Base-by-base conservation (phyloP, 2,329 filamentous ascomycete genomes). In the Geosmithia putterillii region DNA sequence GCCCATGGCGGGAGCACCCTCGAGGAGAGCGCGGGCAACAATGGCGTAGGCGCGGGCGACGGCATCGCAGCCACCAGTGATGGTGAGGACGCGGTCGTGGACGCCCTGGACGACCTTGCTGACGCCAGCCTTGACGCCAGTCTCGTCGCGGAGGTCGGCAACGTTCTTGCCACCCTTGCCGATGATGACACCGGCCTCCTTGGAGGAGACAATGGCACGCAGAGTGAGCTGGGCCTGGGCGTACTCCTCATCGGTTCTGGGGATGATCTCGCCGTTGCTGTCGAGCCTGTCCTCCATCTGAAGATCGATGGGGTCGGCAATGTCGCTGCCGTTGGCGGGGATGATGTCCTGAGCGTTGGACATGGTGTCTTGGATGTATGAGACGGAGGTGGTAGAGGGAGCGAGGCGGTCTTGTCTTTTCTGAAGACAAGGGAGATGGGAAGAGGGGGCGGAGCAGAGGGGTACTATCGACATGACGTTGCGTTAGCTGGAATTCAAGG, bases 111-210 rank as follows among this genome's bases (percentile, higher is more conserved):
- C 92, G 43, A 96, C 92, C 72, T 98, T 98, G 77, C 89, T 95
- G 51, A 98, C 92, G 51, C 92, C 92, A 48, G 92, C 92, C 68
- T 94, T 95, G 56, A 98, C 92, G 47, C 90, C 92, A 52, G 92
- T 98, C 69, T 96, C 90, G 57, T 98, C 90, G 59, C 92, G 83
- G 49, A 98, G 76, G 58, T 96, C 90, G 40, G 92, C 92, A 44
- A 98, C 92, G 58, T 98, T 96, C 75, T 96, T 95, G 60, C 92
- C 92, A 45, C 83, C 88, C 70, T 98, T 98, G 65, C 92, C 92
- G 64, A 98, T 98, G 65, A 98, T 96, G 56, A 98, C 88, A 59
- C 92, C 92, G 47, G 92, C 92, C 68, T 98, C 92, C 71, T 96
- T 96, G 63, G 92, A 95, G 28, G 92, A 95, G 52, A 98, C 92